These are phyloP conservation scores for Wilcoxina mikolae DNA, from an alignment of 495 filamentous ascomycete species.

Conservation along the genomic window DNA sequence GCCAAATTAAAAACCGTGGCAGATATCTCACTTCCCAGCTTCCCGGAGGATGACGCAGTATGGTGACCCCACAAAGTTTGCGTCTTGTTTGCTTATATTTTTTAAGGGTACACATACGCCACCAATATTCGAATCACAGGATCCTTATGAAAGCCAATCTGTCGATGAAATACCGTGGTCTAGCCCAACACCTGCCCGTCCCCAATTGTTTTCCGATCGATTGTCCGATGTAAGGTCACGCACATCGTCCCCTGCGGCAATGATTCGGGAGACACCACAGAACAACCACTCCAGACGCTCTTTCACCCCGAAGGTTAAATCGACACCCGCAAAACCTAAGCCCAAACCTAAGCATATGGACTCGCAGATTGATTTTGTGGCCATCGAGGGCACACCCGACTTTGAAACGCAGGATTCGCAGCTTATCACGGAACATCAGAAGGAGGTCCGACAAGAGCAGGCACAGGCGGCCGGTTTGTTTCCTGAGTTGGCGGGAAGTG, in stretches of 20 bases:
- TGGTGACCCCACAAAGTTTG: constrained; percentile 4
- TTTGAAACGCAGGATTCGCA: constrained; percentile 41
- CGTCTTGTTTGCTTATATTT: constrained; percentile 9
- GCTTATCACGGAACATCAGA: constrained; percentile 57
- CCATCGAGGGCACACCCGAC: constrained; percentile 44
- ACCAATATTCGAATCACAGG: constrained; percentile 41
- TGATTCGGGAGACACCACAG: constrained; percentile 16
- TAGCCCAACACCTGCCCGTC: constrained; percentile 15
- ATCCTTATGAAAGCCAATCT: constrained; percentile 24
- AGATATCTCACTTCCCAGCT: constrained; percentile 36
- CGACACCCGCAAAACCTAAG: neutral
- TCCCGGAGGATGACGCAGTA: constrained; percentile 34
- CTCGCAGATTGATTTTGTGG: constrained; percentile 61
- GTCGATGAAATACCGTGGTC: constrained; percentile 14
- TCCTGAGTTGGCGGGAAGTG: constrained; percentile 37
- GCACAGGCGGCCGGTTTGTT: constrained; percentile 53
- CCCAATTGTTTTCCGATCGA: neutral
- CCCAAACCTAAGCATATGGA: constrained; percentile 51
- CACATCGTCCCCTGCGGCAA: neutral
- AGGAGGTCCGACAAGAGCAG: constrained; percentile 53
- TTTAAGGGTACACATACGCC: constrained; percentile 24
- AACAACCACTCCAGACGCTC: neutral
- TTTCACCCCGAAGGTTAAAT: neutral
- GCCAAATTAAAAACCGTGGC: constrained; percentile 34
- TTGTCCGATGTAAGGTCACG: neutral